A percentile compares a stretch with the other conserved stretches of the same genome.
phyloP scores from a whole-genome alignment of 2,329 filamentous ascomycete genomes.

The Fusarium verticillioides region DNA sequence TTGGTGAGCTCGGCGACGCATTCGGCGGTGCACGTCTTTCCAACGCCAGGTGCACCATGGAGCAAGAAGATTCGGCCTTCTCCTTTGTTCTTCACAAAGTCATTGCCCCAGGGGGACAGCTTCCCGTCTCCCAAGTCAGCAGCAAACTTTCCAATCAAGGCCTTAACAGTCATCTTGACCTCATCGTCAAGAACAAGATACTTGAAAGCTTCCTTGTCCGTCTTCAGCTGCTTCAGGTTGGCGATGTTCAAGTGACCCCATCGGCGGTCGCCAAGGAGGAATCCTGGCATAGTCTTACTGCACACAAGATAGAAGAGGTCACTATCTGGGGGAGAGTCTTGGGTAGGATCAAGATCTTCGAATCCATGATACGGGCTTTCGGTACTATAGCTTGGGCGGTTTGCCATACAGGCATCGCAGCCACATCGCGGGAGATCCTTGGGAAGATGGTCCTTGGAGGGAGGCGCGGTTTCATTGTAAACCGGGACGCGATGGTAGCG shows the following conservation, averaged over 20 bases:
- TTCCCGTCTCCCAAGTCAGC: constrained; percentile 49
- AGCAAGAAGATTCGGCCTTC: constrained; percentile 63
- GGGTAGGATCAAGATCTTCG: constrained; percentile 53
- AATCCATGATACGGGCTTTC: constrained; percentile 53
- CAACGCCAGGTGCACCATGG: constrained; percentile 65
- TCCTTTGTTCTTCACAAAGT: constrained; percentile 63
- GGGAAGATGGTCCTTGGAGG: constrained; percentile 52
- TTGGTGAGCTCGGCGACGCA: constrained; percentile 63
- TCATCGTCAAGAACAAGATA: constrained; percentile 61
- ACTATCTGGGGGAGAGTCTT: constrained; percentile 50
- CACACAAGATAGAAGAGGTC: constrained; percentile 58
- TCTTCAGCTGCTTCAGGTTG: constrained; percentile 53
- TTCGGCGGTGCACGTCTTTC: constrained; percentile 68
- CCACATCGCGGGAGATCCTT: constrained; percentile 55
- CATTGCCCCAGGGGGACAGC: constrained; percentile 57
- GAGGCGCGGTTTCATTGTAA: constrained; percentile 21
- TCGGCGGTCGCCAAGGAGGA: constrained; percentile 56
- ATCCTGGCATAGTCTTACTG: constrained; percentile 58
- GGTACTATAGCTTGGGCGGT: constrained; percentile 25
- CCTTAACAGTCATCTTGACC: constrained; percentile 59
- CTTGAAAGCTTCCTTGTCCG: constrained; percentile 61
- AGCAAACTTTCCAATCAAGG: constrained; percentile 60
- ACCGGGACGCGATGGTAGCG: constrained; percentile 22
- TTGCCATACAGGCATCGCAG: constrained; percentile 52
- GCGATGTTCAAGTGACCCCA: constrained; percentile 58